These are phyloP conservation scores for Myxozyma sirexii DNA, from an alignment of 805 yeast species.

Conservation along the genomic window DNA sequence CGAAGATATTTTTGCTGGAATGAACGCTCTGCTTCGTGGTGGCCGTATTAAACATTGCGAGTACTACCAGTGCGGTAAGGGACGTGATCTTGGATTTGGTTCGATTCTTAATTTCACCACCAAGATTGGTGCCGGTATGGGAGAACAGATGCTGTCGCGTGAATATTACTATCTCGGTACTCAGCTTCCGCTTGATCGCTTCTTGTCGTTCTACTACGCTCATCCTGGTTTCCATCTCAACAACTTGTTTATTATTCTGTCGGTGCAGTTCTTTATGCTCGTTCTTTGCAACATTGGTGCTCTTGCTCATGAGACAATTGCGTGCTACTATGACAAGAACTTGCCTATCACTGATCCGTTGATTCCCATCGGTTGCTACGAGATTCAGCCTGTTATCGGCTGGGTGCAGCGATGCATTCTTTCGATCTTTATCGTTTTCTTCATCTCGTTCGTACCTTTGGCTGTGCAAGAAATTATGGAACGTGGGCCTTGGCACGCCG, in stretches of 20 bases:
- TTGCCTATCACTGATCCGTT: constrained; percentile 73
- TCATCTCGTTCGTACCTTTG: constrained; percentile 86
- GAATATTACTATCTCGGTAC: constrained; percentile 92
- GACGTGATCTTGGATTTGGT: constrained; percentile 91
- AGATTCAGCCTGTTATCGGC: constrained; percentile 77
- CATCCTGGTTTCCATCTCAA: constrained; percentile 96
- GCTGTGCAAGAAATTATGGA: constrained; percentile 86
- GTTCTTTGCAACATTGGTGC: constrained; percentile 80
- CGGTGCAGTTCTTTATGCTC: constrained; percentile 85
- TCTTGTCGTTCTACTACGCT: constrained; percentile 91
- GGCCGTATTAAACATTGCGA: constrained; percentile 95
- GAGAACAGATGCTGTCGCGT: constrained; percentile 89
- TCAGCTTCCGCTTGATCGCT: constrained; percentile 82
- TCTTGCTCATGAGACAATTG: constrained; percentile 67
- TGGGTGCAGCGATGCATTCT: constrained; percentile 90
- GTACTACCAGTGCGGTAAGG: constrained; percentile 95
- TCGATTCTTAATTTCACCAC: constrained; percentile 91
- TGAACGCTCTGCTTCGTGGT: constrained; percentile 84
- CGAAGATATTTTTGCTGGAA: constrained; percentile 96
- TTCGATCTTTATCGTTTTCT: constrained; percentile 89
- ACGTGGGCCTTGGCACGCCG: constrained; percentile 77
- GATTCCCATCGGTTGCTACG: constrained; percentile 81
- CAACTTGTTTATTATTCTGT: constrained; percentile 81
- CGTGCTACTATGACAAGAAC: constrained; percentile 67
- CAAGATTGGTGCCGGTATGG: constrained; percentile 98